Evolutionary conservation across 495 filamentous ascomycete genomes (phyloP).

Genomic region (Aspergillus campestris): DNA sequence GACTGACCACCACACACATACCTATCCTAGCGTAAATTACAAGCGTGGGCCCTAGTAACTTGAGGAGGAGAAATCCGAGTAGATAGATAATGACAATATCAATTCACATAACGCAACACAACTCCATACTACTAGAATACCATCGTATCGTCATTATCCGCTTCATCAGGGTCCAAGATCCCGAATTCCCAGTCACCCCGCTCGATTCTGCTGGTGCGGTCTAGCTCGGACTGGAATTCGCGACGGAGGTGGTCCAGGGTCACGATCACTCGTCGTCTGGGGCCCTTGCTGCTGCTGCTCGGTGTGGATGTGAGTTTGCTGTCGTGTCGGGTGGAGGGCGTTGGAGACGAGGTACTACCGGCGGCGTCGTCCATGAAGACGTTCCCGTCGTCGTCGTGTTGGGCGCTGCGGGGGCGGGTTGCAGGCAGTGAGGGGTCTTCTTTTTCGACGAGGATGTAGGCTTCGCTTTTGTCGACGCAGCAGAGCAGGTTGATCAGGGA

Average conservation of each 20-base stretch:
- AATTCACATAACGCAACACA: constrained; percentile 1
- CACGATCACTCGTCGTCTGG: constrained; percentile 47
- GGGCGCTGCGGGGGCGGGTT: constrained; percentile 15
- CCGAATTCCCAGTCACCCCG: constrained; percentile 55
- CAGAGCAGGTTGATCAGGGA: constrained; percentile 80
- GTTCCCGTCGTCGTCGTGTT: constrained; percentile 35
- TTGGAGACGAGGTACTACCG: constrained; percentile 3
- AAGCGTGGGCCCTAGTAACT: background rate
- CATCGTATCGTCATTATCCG: constrained; percentile 38
- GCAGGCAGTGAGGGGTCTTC: constrained; percentile 14
- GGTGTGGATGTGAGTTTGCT: constrained; percentile 16
- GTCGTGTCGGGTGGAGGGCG: constrained; percentile 10
- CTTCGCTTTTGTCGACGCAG: constrained; percentile 73
- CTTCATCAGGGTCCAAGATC: constrained; percentile 24
- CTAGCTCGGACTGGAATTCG: constrained; percentile 80
- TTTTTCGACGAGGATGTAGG: constrained; percentile 55
- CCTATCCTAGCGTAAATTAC: constrained; percentile 1
- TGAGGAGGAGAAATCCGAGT: background rate
- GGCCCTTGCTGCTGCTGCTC: constrained; percentile 6
- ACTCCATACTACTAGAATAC: constrained; percentile 19
- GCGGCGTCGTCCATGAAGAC: constrained; percentile 35
- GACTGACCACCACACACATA: background rate
- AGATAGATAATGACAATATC: background rate
- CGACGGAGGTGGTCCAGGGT: constrained; percentile 76
- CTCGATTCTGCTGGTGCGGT: constrained; percentile 58